Base-by-base conservation (phyloP, 192 early-diverging fungal species). In the Gonapodya sp. region DNA sequence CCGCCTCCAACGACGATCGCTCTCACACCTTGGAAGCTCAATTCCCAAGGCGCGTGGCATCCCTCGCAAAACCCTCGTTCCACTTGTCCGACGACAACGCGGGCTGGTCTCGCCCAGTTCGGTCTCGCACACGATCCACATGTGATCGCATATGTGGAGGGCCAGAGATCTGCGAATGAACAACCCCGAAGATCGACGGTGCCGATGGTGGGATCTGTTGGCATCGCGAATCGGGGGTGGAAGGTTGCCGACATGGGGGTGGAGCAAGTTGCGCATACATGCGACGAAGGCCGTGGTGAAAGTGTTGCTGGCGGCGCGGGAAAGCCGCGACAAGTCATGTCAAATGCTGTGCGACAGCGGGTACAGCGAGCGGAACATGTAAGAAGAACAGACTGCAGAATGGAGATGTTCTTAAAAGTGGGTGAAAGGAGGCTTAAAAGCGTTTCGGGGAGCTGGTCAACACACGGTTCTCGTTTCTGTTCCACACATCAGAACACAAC, bases 111-210 rank as follows among this genome's bases (percentile, higher is more conserved):
- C 83, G 73, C 34, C 81, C 82, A 30, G 86, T 74, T 1, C 88
- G 85, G 36, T 84, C 85, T 16, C 80, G 36, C 85, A 83, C 96
- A 97, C 0, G 83, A 73, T n/a, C 85, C 87, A 79, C 96, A 97
- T 2, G 93, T 89, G 0, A 91, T 87, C 0, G 89, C 85, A 83
- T 90, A 94, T 8, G 87, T 87, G 0, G 89, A 92, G 0, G 94
- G 94, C 35, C 96, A 83, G 73, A 97, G 46, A 79, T 96, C 95
- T 33, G 89, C 87, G 0, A 92, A 87, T 0, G 85, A 84, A 73
- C 92, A 93, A 0, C 90, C 91, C 0, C 90, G 92, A 46, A 94
- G 83, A 80, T 96, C 94, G 32, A 96, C 80, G 73, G 88, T 93
- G 1, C 96, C 96, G 0, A 95, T 79, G 1, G 87, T 85, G 0